Evolutionary conservation across 768 basidiomycete species (phyloP), one percentile per base, ranked within the genome.

Genomic region (Boletus pseudo-olivaceus): DNA sequence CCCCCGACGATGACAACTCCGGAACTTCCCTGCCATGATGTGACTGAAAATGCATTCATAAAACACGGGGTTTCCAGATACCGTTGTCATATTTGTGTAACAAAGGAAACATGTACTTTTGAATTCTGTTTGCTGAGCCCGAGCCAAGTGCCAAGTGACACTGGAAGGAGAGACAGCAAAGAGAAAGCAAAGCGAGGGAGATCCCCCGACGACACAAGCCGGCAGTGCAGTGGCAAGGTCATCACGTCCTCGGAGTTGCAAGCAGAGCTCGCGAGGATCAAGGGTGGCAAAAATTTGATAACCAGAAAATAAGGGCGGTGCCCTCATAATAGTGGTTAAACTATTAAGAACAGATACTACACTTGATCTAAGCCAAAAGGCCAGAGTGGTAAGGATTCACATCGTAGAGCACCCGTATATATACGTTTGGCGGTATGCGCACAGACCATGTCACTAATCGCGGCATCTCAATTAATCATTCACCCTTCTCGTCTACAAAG

Each of bases 271-370:
- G 7, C 51, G 2, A 29, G 62, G 38, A 56, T n/a, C 60, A 62
- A 62, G 35, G 47, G 66, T 56, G 58, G 34, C 67, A 67, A 67
- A 67, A 67, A 60, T 68, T 67, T 76, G 73, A 80, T 81, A 81
- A 82, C 79, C 79, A 80, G 66, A 66, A 60, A 78, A 78, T 74
- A 72, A 71, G 70, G 65, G 76, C 78, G 70, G 72, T 80, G 79
- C 76, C 73, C 67, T 68, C 76, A 78, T 80, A 78, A 80, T 78
- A 79, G 78, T 77, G 77, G 78, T 69, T 79, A 70, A 58, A 73
- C 78, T 82, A 75, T 76, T 76, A 81, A 82, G 80, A 82, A 83
- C 81, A 83, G 82, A 83, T 83, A 83, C 82, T 83, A 83, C 82
- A 83, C 82, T 83, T 83, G 82, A 83, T 83, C 82, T 82, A 82